Conservation (phyloP, 164 flowering plant genomes). For the Sedum album region DNA sequence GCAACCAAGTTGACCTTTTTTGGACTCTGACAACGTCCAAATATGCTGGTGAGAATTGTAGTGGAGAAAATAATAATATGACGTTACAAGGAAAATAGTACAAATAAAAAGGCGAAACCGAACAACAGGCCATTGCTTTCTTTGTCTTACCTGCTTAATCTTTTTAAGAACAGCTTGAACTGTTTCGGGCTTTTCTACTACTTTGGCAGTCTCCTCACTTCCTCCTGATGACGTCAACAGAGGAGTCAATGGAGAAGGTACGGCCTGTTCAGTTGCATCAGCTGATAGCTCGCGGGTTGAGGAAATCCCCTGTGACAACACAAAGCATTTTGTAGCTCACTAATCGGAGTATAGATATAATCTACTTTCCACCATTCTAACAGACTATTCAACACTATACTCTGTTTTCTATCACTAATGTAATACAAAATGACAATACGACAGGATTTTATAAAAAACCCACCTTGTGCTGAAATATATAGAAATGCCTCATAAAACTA, state of each 20-base stretch:
- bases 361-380: too few species aligned
- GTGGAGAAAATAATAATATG: neutral
- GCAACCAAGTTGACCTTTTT: constrained; percentile 94
- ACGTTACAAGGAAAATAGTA: neutral
- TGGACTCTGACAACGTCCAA: constrained; percentile 63
- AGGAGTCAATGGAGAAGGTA: constrained; percentile 64
- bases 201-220: constrained; percentile 38
- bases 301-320: constrained; percentile 54
- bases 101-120: too few species aligned
- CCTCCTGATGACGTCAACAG: constrained; percentile 32
- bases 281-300: constrained; percentile 57
- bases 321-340: neutral
- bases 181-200: constrained; percentile 42
- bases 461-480: constrained; percentile 44
- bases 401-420: too few species aligned
- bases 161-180: constrained; percentile 82
- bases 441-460: neutral
- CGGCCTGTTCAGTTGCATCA: constrained; percentile 34
- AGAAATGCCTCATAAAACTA: constrained; percentile 27
- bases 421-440: neutral
- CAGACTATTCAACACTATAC: too few species aligned
- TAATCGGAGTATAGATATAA: too few species aligned
- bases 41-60: neutral
- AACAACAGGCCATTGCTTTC: neutral
- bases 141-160: constrained; percentile 59